Base-by-base conservation (phyloP, 1,284 basidiomycete genomes). In the Peniophora sp. region DNA sequence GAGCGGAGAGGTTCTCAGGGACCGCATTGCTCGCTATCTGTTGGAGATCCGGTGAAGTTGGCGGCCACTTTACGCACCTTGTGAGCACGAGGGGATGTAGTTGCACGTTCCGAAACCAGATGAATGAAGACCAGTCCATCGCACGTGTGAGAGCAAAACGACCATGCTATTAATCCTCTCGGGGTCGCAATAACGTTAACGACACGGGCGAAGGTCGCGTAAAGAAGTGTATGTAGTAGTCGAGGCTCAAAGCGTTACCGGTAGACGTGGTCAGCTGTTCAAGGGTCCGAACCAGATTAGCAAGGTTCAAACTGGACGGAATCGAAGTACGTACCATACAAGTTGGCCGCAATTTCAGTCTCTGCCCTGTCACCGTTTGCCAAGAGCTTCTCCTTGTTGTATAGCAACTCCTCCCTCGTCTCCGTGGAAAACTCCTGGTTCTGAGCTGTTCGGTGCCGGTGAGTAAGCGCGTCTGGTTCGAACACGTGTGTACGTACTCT, bases 311-410 rank as follows among this genome's bases (percentile, higher is more conserved):
- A 49, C 50, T 52, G 51, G 41, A 48, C 49, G 53, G 47, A 46
- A 18, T 52, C 47, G 24, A 50, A 47, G 41, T 24, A 70, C 82
- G 59, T 63, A 88, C 88, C 77, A 64, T 93, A 79, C 57, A 97
- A 72, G 71, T 97, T 97, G 51, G 94, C 93, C 51, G 92, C 92
- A 64, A 97, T 92, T 74, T 99, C 96, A 35, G 94, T 90, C 71
- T 99, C 96, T 57, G 92, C 91, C 57, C 90, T 75, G 73, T 99
- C 97, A 54, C 97, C 97, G 64, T 97, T 98, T 41, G 92, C 84
- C 52, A 97, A 77, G 51, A 98, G 79, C 72, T 97, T 94, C 75
- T 95, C 92, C 74, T 99, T 99, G 80, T 99, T 99, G 75, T 99
- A 99, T 47, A 99, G 75, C 52, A 99, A 81, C 70, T 99, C 97